Evolutionary conservation across 1,139 yeast genomes (phyloP), one percentile per base, ranked within the genome.

Genomic region (Geotrichum cucujoidarum): DNA sequence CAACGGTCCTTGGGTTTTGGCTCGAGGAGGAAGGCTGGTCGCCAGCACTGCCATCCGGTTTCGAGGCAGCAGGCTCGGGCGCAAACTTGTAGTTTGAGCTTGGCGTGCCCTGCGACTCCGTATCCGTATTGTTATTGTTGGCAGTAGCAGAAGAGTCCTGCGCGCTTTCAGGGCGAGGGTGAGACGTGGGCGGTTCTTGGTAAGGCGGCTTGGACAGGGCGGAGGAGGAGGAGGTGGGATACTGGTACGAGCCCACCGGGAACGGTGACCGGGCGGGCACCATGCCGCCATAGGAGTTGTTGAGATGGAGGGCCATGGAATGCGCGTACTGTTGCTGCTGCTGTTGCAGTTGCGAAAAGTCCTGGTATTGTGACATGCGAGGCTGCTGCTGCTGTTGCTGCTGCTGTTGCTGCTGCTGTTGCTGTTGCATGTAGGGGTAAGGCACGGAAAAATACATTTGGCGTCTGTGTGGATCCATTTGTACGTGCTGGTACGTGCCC

Each of bases 371-470:
- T 29, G 17, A 18, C n/a, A 38, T 25, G 10, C 11, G 21, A 10
- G 18, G 43, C 33, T 43, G 47, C 20, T 35, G 30, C 4, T 38
- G 47, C 18, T 36, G 36, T 32, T n/a, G n/a, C n/a, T n/a, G n/a
- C n/a, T n/a, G n/a, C n/a, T n/a, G n/a, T n/a, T n/a, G n/a, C n/a
- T n/a, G n/a, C n/a, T n/a, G n/a, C n/a, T n/a, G n/a, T 24, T 22
- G 31, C 17, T 18, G 4, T 8, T 27, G 13, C 8, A 35, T 10
- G 32, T 41, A 18, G 14, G 31, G 16, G 38, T 32, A 41, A 14
- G 45, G 24, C 5, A 41, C 21, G 14, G 45, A 22, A 20, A 33
- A 25, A 32, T 41, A 33, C 32, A 32, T 29, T 29, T 34, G 42
- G 14, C 29, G 27, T 2, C 34, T 24, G 4, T 29, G 34, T 3